Conservation (phyloP, 805 yeast genomes). For the Pichia cabralensis region DNA sequence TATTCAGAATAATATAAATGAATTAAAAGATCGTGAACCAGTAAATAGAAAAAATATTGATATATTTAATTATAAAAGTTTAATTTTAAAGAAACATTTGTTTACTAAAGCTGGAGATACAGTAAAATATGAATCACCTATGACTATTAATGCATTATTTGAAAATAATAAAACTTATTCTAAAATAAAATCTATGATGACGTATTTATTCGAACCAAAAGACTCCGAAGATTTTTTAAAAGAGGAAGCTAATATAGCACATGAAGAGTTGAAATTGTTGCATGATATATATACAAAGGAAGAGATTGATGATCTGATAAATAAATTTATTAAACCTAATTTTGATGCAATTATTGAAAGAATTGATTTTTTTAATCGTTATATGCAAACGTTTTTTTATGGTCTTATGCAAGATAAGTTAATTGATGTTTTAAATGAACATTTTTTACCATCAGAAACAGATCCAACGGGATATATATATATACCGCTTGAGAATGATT, state of each 20-base stretch:
- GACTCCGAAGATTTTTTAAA: neutral
- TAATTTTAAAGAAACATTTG: constrained; percentile 3
- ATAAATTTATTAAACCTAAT: constrained; percentile 6
- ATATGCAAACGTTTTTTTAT: constrained; percentile 8
- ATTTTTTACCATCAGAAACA: neutral
- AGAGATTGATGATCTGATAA: constrained; percentile 7
- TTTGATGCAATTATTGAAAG: constrained; percentile 17
- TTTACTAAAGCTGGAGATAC: neutral
- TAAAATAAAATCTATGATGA: constrained; percentile 4
- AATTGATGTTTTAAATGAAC: neutral
- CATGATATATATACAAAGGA: neutral
- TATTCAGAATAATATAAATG: too few species aligned
- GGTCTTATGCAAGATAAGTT: too few species aligned
- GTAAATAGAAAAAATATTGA: neutral
- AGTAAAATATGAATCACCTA: constrained; percentile 1
- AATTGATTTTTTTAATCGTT: constrained; percentile 11
- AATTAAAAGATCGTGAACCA: too few species aligned
- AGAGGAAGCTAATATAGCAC: neutral
- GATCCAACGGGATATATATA: neutral
- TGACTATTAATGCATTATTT: constrained; percentile 1
- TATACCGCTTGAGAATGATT: constrained; percentile 6
- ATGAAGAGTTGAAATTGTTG: neutral
- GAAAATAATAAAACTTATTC: constrained; percentile 1
- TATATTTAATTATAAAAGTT: constrained; percentile 1
- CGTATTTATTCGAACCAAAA: neutral